Percentiles rank a stretch among this genome's conserved stretches.
phyloP scores from a whole-genome alignment of 169 alveolate species.

The Babesia caballi region DNA sequence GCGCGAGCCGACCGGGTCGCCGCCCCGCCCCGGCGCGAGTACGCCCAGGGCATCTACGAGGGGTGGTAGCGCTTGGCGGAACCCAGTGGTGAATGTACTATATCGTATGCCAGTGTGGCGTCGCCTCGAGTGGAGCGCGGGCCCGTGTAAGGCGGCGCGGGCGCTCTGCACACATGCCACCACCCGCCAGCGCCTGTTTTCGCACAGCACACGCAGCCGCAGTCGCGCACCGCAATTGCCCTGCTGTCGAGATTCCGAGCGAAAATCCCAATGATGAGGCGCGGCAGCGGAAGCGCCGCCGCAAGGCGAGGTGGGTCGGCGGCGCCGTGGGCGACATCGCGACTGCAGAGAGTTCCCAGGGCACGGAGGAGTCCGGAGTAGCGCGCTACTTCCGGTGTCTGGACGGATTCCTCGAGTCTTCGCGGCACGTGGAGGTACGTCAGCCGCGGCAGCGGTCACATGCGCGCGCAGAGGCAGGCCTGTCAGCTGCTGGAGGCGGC shows the following conservation, averaged over 20 bases:
- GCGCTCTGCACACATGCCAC: no score
- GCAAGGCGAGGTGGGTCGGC: neutral
- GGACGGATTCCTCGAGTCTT: neutral
- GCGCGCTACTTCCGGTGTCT: neutral
- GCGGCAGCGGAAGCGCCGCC: no score
- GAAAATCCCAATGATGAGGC: no score
- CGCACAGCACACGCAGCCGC: no score
- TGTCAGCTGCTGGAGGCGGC: neutral
- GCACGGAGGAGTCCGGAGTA: neutral
- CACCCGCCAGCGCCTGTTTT: no score
- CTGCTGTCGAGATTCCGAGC: no score
- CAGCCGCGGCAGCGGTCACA: neutral
- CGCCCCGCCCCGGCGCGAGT: neutral
- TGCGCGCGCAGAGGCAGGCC: neutral
- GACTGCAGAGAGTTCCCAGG: neutral
- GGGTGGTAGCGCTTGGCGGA: conserved; percentile 16
- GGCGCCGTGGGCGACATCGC: neutral
- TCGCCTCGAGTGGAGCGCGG: neutral
- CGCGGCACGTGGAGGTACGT: neutral
- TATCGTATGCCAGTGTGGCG: neutral
- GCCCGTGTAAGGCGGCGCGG: no score
- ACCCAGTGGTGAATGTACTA: neutral
- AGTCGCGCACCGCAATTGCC: no score
- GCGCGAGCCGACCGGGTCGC: neutral
- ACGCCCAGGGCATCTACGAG: conserved; percentile 37